phyloP scores from a whole-genome alignment of 768 basidiomycete genomes.

The Russula griseocarnosa region DNA sequence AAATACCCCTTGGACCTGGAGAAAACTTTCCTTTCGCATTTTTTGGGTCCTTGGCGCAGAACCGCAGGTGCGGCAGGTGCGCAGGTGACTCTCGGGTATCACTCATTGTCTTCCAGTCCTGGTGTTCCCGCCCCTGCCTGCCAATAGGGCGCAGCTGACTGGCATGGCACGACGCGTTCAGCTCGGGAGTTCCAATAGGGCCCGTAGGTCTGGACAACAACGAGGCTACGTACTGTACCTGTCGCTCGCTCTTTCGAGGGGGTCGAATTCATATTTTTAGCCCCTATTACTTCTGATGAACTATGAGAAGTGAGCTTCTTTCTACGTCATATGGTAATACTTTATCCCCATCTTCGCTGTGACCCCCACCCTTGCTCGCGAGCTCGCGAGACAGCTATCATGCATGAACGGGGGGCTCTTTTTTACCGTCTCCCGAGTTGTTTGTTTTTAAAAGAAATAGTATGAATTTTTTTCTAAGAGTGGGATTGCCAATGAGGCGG shows the following conservation, averaged over 20 bases:
- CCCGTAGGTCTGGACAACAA: constrained; percentile 8
- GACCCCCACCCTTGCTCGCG: background rate
- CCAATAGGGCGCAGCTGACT: background rate
- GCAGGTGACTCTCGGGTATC: constrained; percentile 3
- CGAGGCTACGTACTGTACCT: constrained; percentile 15
- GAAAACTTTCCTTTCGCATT: constrained; percentile 12
- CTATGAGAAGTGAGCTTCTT: constrained; percentile 4
- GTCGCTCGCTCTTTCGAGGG: background rate
- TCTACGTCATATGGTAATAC: constrained; percentile 16
- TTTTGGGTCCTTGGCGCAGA: background rate
- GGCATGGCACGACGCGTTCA: background rate
- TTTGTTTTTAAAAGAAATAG: background rate
- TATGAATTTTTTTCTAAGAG: background rate
- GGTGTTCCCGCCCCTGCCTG: background rate
- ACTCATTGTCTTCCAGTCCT: too few relatives aligned
- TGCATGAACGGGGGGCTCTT: background rate
- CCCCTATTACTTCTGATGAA: background rate
- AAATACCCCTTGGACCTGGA: constrained; percentile 6
- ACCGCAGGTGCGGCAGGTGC: background rate
- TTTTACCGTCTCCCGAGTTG: background rate
- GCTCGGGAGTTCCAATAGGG: constrained; percentile 5
- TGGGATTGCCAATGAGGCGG: background rate
- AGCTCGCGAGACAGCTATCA: background rate
- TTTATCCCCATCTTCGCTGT: background rate
- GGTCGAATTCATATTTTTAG: background rate